Percentiles rank a stretch among this genome's conserved stretches.
These are phyloP conservation scores for Auricularia cornea DNA, from an alignment of 768 basidiomycete genomes.

Conservation along the genomic window DNA sequence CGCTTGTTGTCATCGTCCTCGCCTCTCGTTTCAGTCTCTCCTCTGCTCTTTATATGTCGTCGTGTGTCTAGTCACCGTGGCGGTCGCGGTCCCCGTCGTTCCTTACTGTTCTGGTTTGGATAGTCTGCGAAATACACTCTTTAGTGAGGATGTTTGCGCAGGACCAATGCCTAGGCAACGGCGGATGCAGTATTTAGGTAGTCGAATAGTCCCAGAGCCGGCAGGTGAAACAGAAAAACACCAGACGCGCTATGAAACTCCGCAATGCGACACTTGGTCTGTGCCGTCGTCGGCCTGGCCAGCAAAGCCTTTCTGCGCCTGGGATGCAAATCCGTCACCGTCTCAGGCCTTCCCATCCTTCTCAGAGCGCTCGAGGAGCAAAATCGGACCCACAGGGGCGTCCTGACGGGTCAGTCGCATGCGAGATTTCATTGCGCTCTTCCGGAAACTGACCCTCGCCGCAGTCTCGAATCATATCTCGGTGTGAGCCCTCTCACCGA, in stretches of 20 bases:
- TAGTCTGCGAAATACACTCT: not conserved
- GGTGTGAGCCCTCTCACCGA: constrained; percentile 44
- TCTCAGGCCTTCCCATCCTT: constrained; percentile 62
- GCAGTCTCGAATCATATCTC: constrained; percentile 91
- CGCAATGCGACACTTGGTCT: not conserved
- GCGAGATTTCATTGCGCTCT: no score
- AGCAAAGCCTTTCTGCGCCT: constrained; percentile 71
- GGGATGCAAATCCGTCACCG: constrained; percentile 54
- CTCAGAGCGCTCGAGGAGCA: constrained; percentile 48
- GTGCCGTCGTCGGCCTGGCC: constrained; percentile 55
- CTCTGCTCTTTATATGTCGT: not conserved
- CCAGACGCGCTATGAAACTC: not conserved
- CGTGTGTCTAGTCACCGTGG: not conserved
- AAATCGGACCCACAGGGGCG: constrained; percentile 35
- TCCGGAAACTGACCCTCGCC: no score
- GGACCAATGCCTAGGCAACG: no score
- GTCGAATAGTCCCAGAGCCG: no score
- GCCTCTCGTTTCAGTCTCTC: not conserved
- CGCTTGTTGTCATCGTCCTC: not conserved
- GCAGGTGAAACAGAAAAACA: no score
- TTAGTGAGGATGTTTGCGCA: not conserved
- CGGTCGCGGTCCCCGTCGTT: not conserved
- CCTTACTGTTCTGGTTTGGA: constrained; percentile 1
- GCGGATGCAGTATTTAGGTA: no score
- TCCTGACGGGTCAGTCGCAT: not conserved